Percentiles rank a stretch among this genome's conserved stretches.
Conservation (phyloP, 768 basidiomycete species). For the Exsudoporus frostii region DNA sequence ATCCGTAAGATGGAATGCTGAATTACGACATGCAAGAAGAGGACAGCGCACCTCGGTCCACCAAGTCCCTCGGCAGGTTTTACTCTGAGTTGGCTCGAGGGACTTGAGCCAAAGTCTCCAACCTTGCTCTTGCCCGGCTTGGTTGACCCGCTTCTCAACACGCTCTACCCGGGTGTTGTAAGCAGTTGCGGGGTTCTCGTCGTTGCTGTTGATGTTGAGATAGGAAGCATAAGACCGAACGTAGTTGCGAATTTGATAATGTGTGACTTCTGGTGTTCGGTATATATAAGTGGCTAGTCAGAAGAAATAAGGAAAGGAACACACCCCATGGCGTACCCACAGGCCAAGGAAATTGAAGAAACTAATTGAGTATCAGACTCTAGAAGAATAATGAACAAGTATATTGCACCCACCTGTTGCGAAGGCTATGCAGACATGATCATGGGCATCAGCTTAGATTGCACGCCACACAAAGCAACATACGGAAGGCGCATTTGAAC, state of each 20-base stretch:
- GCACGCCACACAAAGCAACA: background rate
- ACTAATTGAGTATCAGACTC: background rate
- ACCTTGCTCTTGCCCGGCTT: constrained; percentile 4
- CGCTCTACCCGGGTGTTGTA: constrained; percentile 50
- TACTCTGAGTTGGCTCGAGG: constrained; percentile 3
- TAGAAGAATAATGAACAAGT: background rate
- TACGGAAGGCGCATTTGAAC: constrained; percentile 11
- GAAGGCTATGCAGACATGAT: background rate
- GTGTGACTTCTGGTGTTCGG: constrained; percentile 26
- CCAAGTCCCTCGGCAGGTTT: constrained; percentile 33
- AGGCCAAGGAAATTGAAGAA: constrained; percentile 16
- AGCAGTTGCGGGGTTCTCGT: constrained; percentile 35
- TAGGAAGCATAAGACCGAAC: constrained; percentile 16
- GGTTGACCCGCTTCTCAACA: constrained; percentile 37
- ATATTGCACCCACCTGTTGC: background rate
- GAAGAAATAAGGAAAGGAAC: background rate
- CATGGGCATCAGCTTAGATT: background rate
- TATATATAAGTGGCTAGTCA: background rate
- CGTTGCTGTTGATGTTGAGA: constrained; percentile 27
- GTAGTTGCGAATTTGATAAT: constrained; percentile 36
- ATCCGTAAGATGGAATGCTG: background rate
- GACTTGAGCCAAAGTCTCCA: constrained; percentile 14
- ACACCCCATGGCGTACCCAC: constrained; percentile 10
- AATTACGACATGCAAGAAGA: background rate
- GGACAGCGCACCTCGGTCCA: constrained; percentile 12